These are phyloP conservation scores for Coriaria nepalensis DNA, from an alignment of 306 rosid genomes.

Conservation along the genomic window DNA sequence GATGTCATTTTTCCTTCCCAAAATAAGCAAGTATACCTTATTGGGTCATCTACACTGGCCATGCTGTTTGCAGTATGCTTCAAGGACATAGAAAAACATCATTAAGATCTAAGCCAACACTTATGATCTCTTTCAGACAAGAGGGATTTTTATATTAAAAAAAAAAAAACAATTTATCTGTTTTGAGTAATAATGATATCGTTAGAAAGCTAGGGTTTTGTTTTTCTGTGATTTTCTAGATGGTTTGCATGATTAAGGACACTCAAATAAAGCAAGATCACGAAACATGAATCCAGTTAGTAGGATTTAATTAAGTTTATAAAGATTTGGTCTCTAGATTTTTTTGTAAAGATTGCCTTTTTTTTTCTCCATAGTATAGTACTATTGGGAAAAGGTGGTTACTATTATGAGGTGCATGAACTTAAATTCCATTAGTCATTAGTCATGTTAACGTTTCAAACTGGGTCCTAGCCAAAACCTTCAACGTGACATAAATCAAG, in stretches of 20 bases:
- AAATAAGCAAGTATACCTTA: conserved; percentile 41
- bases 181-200: conserved; percentile 28
- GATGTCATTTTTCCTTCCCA: conserved; percentile 30
- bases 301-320: conserved; percentile 22
- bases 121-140: no score
- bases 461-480: not conserved
- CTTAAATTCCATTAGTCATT: not conserved
- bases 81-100: not conserved
- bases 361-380: conserved; percentile 17
- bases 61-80: conserved; percentile 1
- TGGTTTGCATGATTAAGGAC: conserved; percentile 33
- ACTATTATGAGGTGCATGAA: conserved; percentile 6
- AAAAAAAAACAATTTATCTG: no score
- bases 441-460: not conserved
- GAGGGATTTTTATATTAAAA: no score
- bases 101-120: conserved; percentile 15
- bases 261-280: conserved; percentile 36
- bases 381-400: conserved; percentile 1
- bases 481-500: not conserved
- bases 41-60: conserved; percentile 27
- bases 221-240: conserved; percentile 2
- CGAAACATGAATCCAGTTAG: conserved; percentile 67
- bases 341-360: conserved; percentile 12
- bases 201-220: conserved; percentile 24
- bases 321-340: conserved; percentile 20